These are phyloP conservation scores for Rhazya stricta DNA, from an alignment of 257 asterid species.

Conservation along the genomic window DNA sequence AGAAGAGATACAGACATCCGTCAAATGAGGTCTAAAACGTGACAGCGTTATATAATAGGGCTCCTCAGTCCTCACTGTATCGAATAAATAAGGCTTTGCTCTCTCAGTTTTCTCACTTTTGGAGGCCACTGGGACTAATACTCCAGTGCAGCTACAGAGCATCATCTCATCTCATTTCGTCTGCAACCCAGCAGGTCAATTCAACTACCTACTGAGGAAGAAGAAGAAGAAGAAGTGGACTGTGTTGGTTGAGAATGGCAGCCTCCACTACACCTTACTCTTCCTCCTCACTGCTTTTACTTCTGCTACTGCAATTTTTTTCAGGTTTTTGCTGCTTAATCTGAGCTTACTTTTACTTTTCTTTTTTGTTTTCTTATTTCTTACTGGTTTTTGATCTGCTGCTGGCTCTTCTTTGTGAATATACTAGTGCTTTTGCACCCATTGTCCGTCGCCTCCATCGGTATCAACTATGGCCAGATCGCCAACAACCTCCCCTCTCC, in stretches of 20 bases:
- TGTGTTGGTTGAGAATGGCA: background rate
- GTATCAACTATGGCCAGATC: slow-evolving; percentile 82
- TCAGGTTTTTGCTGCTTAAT: too few relatives aligned
- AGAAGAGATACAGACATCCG: slow-evolving; percentile 7
- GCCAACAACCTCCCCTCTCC: slow-evolving; percentile 85
- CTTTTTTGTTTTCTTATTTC: background rate
- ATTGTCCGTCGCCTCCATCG: slow-evolving; percentile 32
- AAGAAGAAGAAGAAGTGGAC: background rate
- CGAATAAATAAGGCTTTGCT: background rate
- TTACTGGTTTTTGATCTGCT: background rate
- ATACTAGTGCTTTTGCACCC: background rate
- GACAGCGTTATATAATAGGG: too few relatives aligned
- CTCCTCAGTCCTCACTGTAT: background rate
- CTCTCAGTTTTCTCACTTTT: too few relatives aligned
- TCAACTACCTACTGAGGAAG: background rate
- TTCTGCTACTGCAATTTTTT: background rate
- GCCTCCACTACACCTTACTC: background rate
- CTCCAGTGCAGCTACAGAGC: too few relatives aligned
- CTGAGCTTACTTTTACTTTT: background rate
- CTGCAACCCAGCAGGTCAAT: too few relatives aligned
- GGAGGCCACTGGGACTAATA: too few relatives aligned
- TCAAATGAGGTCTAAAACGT: background rate
- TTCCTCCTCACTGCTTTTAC: background rate
- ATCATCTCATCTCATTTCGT: too few relatives aligned
- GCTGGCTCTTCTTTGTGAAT: background rate